Evolutionary conservation across 2,329 filamentous ascomycete genomes (phyloP).

Genomic region (Cordyceps cateniannulata): DNA sequence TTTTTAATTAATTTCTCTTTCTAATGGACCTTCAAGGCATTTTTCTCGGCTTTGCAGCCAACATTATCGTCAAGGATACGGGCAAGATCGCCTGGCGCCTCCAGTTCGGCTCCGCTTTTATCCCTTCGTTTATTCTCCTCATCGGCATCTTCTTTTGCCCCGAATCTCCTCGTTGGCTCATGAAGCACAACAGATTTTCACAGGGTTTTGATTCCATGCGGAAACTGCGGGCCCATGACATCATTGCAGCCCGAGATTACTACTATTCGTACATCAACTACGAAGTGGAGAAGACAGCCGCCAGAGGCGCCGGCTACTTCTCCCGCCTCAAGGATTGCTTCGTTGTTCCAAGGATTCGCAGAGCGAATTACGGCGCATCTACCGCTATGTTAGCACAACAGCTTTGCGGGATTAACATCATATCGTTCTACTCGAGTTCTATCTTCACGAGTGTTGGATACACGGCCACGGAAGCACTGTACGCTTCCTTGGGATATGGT

Average conservation of each 20-base stretch:
- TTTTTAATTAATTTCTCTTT: no score
- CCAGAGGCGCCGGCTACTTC: conserved; percentile 24
- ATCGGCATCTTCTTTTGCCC: conserved; percentile 57
- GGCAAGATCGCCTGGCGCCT: conserved; percentile 53
- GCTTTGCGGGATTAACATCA: conserved; percentile 48
- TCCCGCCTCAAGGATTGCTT: conserved; percentile 47
- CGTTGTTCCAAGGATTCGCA: conserved; percentile 58
- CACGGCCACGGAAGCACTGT: conserved; percentile 39
- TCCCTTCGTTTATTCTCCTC: conserved; percentile 43
- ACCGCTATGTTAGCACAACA: conserved; percentile 73
- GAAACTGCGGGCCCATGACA: conserved; percentile 40
- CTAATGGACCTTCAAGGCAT: conserved; percentile 33
- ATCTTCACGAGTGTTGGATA: conserved; percentile 51
- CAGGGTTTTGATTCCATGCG: conserved; percentile 51
- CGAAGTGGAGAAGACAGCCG: conserved; percentile 25
- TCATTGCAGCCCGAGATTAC: conserved; percentile 52
- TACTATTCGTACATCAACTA: conserved; percentile 40
- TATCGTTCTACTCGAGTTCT: conserved; percentile 63
- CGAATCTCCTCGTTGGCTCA: conserved; percentile 56
- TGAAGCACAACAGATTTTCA: conserved; percentile 54
- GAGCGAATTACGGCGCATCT: conserved; percentile 68
- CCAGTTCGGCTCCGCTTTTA: conserved; percentile 54
- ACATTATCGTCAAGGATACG: conserved; percentile 46
- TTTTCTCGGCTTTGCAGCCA: conserved; percentile 43
- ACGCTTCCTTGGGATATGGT: conserved; percentile 36